A percentile compares a stretch with the other conserved stretches of the same genome.
phyloP scores from a whole-genome alignment of 2,329 filamentous ascomycete species.

The Magnaporthiopsis incrustans region DNA sequence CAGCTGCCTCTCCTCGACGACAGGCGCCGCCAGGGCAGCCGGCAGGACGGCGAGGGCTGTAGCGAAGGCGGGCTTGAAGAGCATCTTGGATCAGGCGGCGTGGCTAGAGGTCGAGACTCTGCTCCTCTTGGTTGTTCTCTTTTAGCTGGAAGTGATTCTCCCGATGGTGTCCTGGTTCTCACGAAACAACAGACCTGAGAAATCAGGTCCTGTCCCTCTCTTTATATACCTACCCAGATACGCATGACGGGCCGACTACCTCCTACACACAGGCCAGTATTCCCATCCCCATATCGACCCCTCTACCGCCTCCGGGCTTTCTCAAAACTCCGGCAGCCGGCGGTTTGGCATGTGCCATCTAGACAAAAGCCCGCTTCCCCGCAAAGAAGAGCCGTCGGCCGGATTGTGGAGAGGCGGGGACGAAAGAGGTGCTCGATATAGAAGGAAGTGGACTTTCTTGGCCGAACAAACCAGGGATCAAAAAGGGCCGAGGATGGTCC shows the following conservation, averaged over 20 bases:
- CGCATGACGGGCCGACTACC: neutral
- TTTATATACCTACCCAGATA: neutral
- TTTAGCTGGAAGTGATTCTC: neutral
- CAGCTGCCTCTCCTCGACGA: neutral
- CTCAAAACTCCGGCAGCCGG: neutral
- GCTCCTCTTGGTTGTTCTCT: neutral
- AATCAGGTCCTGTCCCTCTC: neutral
- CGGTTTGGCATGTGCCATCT: neutral
- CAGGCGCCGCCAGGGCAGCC: neutral
- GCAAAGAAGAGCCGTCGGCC: neutral
- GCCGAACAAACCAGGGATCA: neutral
- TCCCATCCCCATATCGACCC: neutral
- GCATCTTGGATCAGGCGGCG: neutral
- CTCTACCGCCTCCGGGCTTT: neutral
- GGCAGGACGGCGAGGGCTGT: neutral
- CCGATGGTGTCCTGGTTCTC: neutral
- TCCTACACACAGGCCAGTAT: neutral
- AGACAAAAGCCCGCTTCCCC: neutral
- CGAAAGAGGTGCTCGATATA: neutral
- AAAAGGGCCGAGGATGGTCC: neutral
- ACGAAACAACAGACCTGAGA: neutral
- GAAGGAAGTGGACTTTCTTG: neutral
- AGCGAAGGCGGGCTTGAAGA: neutral
- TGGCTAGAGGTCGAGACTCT: neutral
- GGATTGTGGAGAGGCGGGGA: neutral